Base-by-base conservation (phyloP, 1,284 basidiomycete species). In the Uromyces viciae-fabae region DNA sequence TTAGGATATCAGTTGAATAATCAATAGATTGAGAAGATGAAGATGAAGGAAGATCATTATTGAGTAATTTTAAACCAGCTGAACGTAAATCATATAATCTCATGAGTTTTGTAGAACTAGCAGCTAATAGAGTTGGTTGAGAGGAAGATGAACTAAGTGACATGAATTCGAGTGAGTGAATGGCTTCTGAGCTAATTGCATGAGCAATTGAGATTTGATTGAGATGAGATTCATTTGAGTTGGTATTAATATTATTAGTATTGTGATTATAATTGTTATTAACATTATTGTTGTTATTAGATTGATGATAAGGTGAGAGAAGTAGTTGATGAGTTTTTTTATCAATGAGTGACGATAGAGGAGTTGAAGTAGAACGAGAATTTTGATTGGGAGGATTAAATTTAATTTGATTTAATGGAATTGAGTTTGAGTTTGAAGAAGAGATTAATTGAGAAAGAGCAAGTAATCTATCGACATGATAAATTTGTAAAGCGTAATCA, bases 21-120 rank as follows among this genome's bases (percentile, higher is more conserved):
- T 62, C 46, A 38, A 31, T 19, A 49, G 68, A 68, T 33, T 36
- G 36, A 36, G 58, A 28, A 28, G 25, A 38, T 3, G 52, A 58
- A 28, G 56, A 22, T 38, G 36, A 15, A 25, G n/a, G 22, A 33
- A 49, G 60, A 36, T 64, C 46, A 33, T 36, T 25, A 33, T 49
- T 52, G 28, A 22, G 43, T 28, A 31, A 49, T 43, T 66, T 68
- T 19, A 40, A 36, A 54, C 75, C 75, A 31, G 75, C 25, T 28
- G 75, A 66, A 38, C 62, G 75, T 28, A 77, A 33, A 33, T 77
- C 75, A 40, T 77, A 77, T 43, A 77, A 62, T 11, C 62, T 43
- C 15, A 77, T 66, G 4, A 66, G 31, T 43, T 77, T 77, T 25
- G 75, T 36, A 17, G 75, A 77, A n/a, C 75, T 77, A 22, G 75